Conservation (phyloP, 2,329 filamentous ascomycete genomes). For the Ampelomyces quisqualis region DNA sequence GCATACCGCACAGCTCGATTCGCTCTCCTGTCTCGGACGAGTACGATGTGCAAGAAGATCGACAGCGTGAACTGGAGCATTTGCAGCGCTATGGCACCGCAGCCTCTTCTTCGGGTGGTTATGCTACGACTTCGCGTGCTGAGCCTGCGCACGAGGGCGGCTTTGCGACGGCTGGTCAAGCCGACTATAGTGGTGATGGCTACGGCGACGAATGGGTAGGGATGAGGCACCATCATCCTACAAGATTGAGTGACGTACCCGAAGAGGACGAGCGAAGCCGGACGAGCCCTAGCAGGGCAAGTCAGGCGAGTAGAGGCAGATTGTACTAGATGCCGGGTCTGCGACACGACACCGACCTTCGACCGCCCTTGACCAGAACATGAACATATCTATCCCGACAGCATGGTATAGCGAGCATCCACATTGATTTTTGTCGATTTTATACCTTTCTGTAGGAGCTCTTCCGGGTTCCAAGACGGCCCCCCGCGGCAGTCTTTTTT, state of each 20-base stretch:
- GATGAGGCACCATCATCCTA: constrained; percentile 45
- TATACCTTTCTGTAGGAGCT: constrained; percentile 14
- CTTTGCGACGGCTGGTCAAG: constrained; percentile 20
- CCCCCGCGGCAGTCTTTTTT: constrained; percentile 1
- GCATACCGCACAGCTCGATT: constrained; percentile 37
- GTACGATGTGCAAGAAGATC: constrained; percentile 56
- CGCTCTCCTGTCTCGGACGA: constrained; percentile 51
- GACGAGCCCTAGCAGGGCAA: constrained; percentile 41
- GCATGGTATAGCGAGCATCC: constrained; percentile 12
- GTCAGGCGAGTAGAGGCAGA: constrained; percentile 35
- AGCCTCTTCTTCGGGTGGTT: constrained; percentile 30
- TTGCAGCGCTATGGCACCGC: constrained; percentile 48
- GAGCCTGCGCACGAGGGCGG: constrained; percentile 22
- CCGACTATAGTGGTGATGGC: constrained; percentile 42
- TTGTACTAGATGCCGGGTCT: constrained; percentile 16
- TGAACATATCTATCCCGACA: constrained; percentile 4
- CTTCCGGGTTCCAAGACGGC: constrained; percentile 4
- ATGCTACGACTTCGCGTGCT: constrained; percentile 30
- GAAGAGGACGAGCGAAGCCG: constrained; percentile 45
- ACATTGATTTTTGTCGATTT: background rate
- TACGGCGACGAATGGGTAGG: constrained; percentile 43
- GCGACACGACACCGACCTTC: no score
- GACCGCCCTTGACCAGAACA: no score
- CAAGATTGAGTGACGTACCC: constrained; percentile 44
- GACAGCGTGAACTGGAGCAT: constrained; percentile 52